Evolutionary conservation across 2,329 filamentous ascomycete species (phyloP), one percentile per base, ranked within the genome.

Genomic region (Neofusicoccum parvum): DNA sequence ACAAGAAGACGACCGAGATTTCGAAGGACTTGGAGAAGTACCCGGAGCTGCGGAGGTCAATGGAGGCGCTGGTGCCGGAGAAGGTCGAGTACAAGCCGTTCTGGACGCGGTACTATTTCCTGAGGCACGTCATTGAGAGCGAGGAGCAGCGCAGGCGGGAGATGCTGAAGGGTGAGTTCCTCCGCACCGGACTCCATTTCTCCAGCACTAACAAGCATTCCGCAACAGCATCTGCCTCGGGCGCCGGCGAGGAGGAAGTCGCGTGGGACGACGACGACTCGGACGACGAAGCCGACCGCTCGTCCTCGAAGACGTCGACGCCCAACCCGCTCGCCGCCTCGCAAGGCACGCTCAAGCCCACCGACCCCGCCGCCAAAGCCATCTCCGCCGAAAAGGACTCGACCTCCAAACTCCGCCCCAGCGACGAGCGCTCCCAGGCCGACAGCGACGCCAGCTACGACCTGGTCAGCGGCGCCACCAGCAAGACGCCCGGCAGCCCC

Each of bases 361-460:
- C 69, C 51, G 67, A 69, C 36, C 14, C 67, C 23, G 59, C 51
- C 58, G 43, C 67, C 70, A 60, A 65, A 54, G 20, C 49, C 62
- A 20, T 11, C n/a, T 6, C 56, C 5, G 10, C 53, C 50, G 43
- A 46, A 69, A 69, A 73, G 62, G 68, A 76, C 65, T 70, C 73
- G 69, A 68, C 80, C 87, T 54, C 92, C 92, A 77, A 84, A 88
- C 32, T 79, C 80, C 36, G 64, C 64, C 49, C 71, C 32, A 90
- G 96, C 72, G 80, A 82, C 51, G 76, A 77, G 76, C 93, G 94
- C 76, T 96, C 92, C 32, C 91, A 95, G 70, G 88, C 93, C 7
- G 95, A 95, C 72, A 97, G 94, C 75, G 95, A 99, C 72, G 92
- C 92, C 17, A 97, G 93, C 80, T 99, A 99, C 77, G 95, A 99